phyloP scores from a whole-genome alignment of 495 filamentous ascomycete species.

The Terfezia boudieri region DNA sequence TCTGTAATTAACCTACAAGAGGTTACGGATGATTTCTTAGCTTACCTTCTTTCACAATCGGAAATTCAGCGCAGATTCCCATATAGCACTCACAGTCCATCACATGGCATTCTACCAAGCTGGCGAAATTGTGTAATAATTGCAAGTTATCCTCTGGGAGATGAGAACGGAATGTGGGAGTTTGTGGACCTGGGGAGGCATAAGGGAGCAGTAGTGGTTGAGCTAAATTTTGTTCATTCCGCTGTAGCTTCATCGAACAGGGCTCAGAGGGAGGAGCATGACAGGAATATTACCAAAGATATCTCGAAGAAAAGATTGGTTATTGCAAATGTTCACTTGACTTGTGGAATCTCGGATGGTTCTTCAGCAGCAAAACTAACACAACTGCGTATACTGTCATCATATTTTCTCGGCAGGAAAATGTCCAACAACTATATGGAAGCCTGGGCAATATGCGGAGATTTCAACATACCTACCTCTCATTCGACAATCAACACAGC shows the following conservation, averaged over 20 bases:
- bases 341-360: constrained; percentile 29
- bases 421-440: constrained; percentile 13
- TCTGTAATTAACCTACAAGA: constrained; percentile 34
- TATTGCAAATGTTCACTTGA: constrained; percentile 31
- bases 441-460: constrained; percentile 32
- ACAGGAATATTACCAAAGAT: not conserved
- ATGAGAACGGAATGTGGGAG: constrained; percentile 25
- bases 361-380: constrained; percentile 28
- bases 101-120: constrained; percentile 27
- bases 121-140: constrained; percentile 33
- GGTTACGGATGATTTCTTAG: constrained; percentile 35
- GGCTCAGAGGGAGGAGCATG: constrained; percentile 10
- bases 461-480: constrained; percentile 36
- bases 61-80: constrained; percentile 27
- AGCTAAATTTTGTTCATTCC: not conserved
- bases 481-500: not conserved
- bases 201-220: constrained; percentile 28
- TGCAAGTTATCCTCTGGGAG: constrained; percentile 20
- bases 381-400: constrained; percentile 25
- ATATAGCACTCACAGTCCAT: constrained; percentile 29
- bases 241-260: too few species aligned
- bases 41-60: constrained; percentile 24
- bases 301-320: constrained; percentile 14
- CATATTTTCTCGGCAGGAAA: constrained; percentile 18
- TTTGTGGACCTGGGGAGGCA: constrained; percentile 26